These are phyloP conservation scores for Aspergillus hortae DNA, from an alignment of 2,329 filamentous ascomycete species.

Conservation along the genomic window DNA sequence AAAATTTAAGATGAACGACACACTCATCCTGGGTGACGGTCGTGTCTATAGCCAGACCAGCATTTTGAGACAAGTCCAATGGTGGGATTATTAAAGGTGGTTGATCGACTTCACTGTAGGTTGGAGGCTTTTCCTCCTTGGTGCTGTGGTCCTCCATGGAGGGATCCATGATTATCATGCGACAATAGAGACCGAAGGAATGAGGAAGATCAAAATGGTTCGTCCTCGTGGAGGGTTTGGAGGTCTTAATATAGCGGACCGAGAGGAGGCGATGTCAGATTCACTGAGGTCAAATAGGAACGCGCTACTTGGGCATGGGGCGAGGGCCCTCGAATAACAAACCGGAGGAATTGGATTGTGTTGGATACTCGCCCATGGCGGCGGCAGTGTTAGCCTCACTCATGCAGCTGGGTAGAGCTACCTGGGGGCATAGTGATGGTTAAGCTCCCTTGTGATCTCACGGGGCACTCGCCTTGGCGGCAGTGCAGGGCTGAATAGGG, in stretches of 20 bases:
- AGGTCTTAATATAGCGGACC: too few species aligned
- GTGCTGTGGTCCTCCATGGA: neutral
- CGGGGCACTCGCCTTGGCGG: neutral
- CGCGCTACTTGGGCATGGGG: too few species aligned
- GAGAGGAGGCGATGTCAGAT: too few species aligned
- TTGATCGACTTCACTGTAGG: slow-evolving; percentile 21
- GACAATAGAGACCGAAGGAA: neutral
- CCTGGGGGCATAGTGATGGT: too few species aligned
- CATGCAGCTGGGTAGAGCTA: too few species aligned
- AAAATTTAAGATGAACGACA: slow-evolving; percentile 69
- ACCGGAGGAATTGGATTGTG: neutral
- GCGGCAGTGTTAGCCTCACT: neutral
- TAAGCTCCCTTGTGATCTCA: neutral
- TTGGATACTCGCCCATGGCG: neutral
- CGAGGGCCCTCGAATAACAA: neutral
- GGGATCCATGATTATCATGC: neutral
- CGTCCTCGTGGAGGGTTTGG: too few species aligned
- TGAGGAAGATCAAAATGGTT: too few species aligned
- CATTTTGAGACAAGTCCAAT: slow-evolving; percentile 18
- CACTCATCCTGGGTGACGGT: slow-evolving; percentile 52
- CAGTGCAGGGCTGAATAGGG: slow-evolving; percentile 5
- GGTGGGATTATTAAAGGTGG: slow-evolving; percentile 19
- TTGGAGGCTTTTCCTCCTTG: slow-evolving; percentile 20
- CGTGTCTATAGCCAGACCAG: slow-evolving; percentile 10
- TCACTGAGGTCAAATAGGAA: too few species aligned